phyloP scores from a whole-genome alignment of 371 early-diverging fungal genomes.

The Rhizopus delemar region DNA sequence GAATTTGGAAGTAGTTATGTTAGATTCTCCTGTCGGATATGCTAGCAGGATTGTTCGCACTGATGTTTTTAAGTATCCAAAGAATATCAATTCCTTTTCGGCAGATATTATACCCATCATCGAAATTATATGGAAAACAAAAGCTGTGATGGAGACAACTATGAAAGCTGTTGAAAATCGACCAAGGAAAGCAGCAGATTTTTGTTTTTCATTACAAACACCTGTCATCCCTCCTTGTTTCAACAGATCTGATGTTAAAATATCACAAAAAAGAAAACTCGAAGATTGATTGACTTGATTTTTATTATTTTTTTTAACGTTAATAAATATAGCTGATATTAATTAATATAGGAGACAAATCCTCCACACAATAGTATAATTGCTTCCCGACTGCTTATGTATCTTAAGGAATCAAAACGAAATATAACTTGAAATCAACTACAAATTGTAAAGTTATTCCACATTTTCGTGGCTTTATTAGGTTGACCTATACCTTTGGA shows the following conservation, averaged over 20 bases:
- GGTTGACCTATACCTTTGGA: too few species aligned
- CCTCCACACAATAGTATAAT: too few species aligned
- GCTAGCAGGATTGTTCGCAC: not conserved
- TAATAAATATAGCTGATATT: too few species aligned
- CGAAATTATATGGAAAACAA: conserved; percentile 8
- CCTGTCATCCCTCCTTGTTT: conserved; percentile 7
- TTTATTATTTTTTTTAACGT: too few species aligned
- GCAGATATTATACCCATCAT: conserved; percentile 3
- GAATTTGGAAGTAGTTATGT: conserved; percentile 1
- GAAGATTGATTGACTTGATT: not conserved
- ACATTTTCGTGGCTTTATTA: too few species aligned
- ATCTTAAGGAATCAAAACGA: too few species aligned
- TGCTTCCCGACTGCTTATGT: too few species aligned
- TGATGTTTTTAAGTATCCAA: not conserved
- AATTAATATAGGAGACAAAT: too few species aligned
- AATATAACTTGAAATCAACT: too few species aligned
- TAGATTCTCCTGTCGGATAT: conserved; percentile 2
- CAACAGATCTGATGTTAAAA: not conserved
- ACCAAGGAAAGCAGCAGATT: conserved; percentile 4
- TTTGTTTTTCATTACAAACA: not conserved
- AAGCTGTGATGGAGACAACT: conserved; percentile 1
- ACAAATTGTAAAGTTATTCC: too few species aligned
- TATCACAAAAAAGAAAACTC: conserved; percentile 6
- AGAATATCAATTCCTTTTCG: not conserved
- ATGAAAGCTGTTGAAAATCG: conserved; percentile 1